Conservation (phyloP, 257 asterid genomes). For the Lycium barbarum region DNA sequence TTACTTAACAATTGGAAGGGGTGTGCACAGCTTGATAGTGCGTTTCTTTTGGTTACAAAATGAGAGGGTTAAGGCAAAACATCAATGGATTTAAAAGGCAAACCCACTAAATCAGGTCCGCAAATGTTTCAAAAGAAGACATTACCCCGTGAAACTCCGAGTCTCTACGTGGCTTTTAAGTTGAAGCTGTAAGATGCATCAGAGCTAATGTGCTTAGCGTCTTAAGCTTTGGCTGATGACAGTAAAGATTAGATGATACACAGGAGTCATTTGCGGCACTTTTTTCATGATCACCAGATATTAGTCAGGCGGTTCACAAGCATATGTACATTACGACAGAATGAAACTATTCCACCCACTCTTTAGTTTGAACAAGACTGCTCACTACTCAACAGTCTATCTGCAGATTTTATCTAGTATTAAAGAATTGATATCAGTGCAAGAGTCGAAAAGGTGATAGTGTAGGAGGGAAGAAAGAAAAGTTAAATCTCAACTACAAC, state of each 20-base stretch:
- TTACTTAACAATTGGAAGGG: not conserved
- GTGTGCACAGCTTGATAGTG: not conserved
- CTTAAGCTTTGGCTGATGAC: not conserved
- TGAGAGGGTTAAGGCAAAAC: not conserved
- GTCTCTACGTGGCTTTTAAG: conserved; percentile 4
- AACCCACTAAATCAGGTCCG: conserved; percentile 10
- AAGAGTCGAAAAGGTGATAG: not conserved
- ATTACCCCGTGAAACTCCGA: not conserved
- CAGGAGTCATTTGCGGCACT: not conserved
- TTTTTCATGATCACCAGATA: not conserved
- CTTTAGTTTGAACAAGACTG: conserved; percentile 3
- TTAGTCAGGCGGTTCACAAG: not conserved
- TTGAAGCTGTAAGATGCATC: not conserved
- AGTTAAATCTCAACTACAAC: not conserved
- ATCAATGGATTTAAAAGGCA: not conserved
- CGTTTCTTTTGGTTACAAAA: not conserved
- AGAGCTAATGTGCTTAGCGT: not conserved
- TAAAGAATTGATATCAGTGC: not conserved
- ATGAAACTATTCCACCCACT: not conserved
- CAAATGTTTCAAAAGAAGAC: conserved; percentile 11
- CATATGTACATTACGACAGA: not conserved
- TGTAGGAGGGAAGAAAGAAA: not conserved
- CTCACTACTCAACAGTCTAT: not conserved
- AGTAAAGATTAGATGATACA: not conserved
- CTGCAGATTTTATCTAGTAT: not conserved